Base-by-base conservation (phyloP, 129 eudicot species). In the Flaveria linearis region DNA sequence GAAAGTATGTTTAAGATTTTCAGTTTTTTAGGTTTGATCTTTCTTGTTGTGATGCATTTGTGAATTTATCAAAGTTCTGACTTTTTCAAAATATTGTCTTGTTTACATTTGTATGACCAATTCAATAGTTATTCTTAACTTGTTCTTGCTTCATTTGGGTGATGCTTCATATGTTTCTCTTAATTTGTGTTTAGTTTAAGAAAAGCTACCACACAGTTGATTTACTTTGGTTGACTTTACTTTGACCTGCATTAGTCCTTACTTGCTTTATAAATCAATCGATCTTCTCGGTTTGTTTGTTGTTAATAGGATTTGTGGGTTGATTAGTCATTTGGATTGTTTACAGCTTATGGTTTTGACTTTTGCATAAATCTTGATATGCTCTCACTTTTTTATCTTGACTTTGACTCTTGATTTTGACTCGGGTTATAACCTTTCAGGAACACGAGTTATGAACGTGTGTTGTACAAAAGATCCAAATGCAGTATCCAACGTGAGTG, bases 381-480 rank as follows among this genome's bases (percentile, higher is more conserved):
- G 17, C 4, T 49, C 53, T 49, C n/a, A 52, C 64, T n/a, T 58
- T 52, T 0, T 2, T 16, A 62, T 28, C 22, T 61, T 61, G 77
- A 71, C 28, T 70, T 42, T 42, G 28, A 36, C 45, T 67, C 5
- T 61, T 61, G 77, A 71, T 14, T 70, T 42, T 42, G 43, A 61
- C 45, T 67, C 25, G 69, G 6, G 57, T 60, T 75, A 9, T 7
- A 3, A 60, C 78, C 28, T 75, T 68, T 47, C 88, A 95, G 99
- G 99, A 1, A 95, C 85, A 64, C 78, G 76, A 5, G 78, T 78
- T 9, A 86, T 95, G 96, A 81, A 87, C 55, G 92, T 89, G 5
- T 95, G 99, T 49, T 95, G 99, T 74, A 82, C 69, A 23, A 78
- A 70, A 82, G 96, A 95, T 65, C 76, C 77, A n/a, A 78, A 85